Evolutionary conservation across 2,329 filamentous ascomycete species (phyloP), one percentile per base, ranked within the genome.

Genomic region (Fusarium verticillioides): DNA sequence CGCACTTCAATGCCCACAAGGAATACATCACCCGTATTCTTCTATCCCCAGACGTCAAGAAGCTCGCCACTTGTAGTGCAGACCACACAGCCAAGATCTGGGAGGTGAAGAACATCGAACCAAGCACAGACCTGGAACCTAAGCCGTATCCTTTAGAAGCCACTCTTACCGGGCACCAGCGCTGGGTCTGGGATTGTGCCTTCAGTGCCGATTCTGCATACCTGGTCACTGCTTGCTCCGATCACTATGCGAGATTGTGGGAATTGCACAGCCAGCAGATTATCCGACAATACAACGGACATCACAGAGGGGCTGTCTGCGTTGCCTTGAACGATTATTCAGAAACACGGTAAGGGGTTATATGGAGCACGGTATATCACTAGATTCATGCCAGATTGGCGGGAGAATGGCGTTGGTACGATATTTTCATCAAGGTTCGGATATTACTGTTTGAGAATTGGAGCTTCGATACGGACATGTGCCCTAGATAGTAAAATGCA

Each of bases 181-280:
- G 95, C 60, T 98, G 95, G 95, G 95, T 98, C 2, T 98, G 95
- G 95, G 95, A 98, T 82, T 98, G 95, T 79, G 95, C 95, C 2
- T 98, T 98, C 83, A 96, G 93, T 70, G 95, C 95, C 32, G 95
- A 98, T 81, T 95, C 92, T 39, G 95, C 95, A 1, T 98, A 98
- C 79, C 86, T 98, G 11, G 95, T 98, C 18, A 98, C 95, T 2
- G 95, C 95, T 9, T 97, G 94, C 81, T 96, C 93, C 46, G 95
- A 98, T 80, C 95, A 98, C 81, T 98, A 97, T 80, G 95, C 95
- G 5, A 88, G 95, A 23, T 84, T 98, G 63, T 98, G 95, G 95
- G 95, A 98, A 85, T 85, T 98, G 72, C 86, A 88, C 72, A 95
- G 92, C 75, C 94, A 97, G 82, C 92, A 92, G 78, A 95, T 98